These are phyloP conservation scores for Periconia sp. DNA, from an alignment of 2,329 filamentous ascomycete genomes.

Conservation along the genomic window DNA sequence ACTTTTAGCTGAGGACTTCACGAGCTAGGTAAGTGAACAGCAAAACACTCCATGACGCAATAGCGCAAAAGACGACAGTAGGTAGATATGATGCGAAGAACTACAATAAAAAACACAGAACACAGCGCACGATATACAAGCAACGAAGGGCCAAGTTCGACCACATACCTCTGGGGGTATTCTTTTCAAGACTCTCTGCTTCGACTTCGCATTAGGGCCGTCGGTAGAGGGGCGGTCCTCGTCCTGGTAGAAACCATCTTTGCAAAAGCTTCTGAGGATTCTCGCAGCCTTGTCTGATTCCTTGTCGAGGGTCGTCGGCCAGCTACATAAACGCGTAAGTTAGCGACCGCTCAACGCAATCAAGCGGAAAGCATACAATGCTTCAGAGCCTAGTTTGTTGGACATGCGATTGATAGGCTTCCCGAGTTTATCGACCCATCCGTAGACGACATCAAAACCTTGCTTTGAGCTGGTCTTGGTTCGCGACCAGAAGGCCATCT, in stretches of 20 bases:
- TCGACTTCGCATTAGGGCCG: slow-evolving; percentile 62
- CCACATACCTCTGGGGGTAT: slow-evolving; percentile 66
- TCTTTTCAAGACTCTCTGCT: slow-evolving; percentile 72
- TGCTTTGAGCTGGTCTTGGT: slow-evolving; percentile 38
- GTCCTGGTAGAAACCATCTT: slow-evolving; percentile 70
- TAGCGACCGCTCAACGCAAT: not conserved
- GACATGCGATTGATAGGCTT: slow-evolving; percentile 77
- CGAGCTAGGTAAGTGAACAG: too few species aligned
- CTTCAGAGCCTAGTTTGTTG: slow-evolving; percentile 76
- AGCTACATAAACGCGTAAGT: slow-evolving; percentile 58
- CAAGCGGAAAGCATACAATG: not conserved
- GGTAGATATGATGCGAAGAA: too few species aligned
- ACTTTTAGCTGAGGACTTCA: not conserved
- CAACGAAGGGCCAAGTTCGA: not conserved
- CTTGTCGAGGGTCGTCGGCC: slow-evolving; percentile 81
- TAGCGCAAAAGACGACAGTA: too few species aligned
- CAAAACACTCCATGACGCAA: too few species aligned
- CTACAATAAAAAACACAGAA: too few species aligned
- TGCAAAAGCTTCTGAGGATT: slow-evolving; percentile 88
- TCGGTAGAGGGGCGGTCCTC: slow-evolving; percentile 50
- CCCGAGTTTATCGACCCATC: slow-evolving; percentile 67
- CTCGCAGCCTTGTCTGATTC: slow-evolving; percentile 91
- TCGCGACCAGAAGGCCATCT: slow-evolving; percentile 30
- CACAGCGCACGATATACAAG: too few species aligned
- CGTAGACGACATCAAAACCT: slow-evolving; percentile 73